phyloP scores from a whole-genome alignment of 495 filamentous ascomycete genomes.

The Tuber microsphaerosporum region DNA sequence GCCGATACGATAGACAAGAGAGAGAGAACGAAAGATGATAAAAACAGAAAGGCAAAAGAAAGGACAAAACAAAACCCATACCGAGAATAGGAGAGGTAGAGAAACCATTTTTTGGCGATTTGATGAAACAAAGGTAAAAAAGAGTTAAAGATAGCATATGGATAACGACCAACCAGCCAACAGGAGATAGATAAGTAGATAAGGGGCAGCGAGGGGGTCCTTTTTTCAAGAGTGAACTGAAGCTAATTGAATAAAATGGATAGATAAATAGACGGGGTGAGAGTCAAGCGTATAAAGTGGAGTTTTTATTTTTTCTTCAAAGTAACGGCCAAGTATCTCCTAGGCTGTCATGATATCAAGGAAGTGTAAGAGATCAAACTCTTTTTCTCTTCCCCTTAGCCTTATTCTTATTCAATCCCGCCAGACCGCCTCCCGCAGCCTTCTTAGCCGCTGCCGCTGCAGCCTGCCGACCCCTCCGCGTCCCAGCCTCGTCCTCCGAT shows the following conservation, averaged over 20 bases:
- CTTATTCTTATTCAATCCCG: constrained; percentile 31
- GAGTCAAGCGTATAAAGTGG: not conserved
- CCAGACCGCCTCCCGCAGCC: constrained; percentile 22
- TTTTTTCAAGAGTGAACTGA: not conserved
- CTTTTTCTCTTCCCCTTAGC: constrained; percentile 35
- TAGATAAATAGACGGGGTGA: not conserved
- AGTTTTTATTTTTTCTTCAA: not conserved
- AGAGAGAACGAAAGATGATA: not conserved
- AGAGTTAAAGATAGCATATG: constrained; percentile 1
- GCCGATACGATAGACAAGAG: not conserved
- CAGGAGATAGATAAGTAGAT: not conserved
- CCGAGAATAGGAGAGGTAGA: not conserved
- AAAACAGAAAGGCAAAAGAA: not conserved
- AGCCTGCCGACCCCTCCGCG: constrained; percentile 86
- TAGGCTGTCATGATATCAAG: not conserved
- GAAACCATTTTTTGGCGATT: not conserved
- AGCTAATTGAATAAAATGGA: not conserved
- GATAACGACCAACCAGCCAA: not conserved
- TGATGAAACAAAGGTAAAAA: not conserved
- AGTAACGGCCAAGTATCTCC: not conserved
- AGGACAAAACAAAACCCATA: not conserved
- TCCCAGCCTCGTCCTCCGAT: constrained; percentile 94
- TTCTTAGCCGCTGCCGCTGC: constrained; percentile 39
- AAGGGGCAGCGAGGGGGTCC: not conserved
- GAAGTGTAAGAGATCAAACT: constrained; percentile 9